Conservation (phyloP, 2,329 filamentous ascomycete genomes). For the Exserohilum rostratum region DNA sequence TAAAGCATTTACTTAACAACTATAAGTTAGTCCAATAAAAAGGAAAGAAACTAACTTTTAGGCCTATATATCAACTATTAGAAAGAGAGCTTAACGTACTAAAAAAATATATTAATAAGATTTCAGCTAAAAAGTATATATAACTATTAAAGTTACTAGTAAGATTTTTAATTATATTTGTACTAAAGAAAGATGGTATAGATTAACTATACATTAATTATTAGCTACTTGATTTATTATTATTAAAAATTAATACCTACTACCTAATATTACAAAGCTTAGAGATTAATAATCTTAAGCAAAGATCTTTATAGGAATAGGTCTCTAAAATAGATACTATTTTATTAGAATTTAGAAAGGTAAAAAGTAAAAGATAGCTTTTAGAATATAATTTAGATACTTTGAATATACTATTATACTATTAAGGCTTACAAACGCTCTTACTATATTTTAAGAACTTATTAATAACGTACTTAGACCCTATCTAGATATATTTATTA, state of each 20-base stretch:
- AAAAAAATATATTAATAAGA: too few relatives aligned
- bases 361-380: too few relatives aligned
- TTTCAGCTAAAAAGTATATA: too few relatives aligned
- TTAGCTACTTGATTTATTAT: conserved; percentile 2
- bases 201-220: conserved; percentile 6
- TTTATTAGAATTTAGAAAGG: too few relatives aligned
- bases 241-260: conserved; percentile 14
- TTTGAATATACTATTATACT: background rate
- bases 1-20: conserved; percentile 1
- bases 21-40: conserved; percentile 1
- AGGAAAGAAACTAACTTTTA: background rate
- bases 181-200: conserved; percentile 4
- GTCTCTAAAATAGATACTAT: background rate
- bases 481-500: too few relatives aligned
- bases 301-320: conserved; percentile 11
- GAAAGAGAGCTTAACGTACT: too few relatives aligned
- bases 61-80: too few relatives aligned
- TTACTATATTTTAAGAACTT: too few relatives aligned
- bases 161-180: conserved; percentile 5
- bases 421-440: background rate
- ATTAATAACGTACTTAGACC: too few relatives aligned
- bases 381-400: background rate
- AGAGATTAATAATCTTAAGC: conserved; percentile 1
- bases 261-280: conserved; percentile 12
- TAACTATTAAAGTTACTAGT: background rate